Evolutionary conservation across 441 rosid genomes (phyloP).

Genomic region (Cnidoscolus chayamansa): DNA sequence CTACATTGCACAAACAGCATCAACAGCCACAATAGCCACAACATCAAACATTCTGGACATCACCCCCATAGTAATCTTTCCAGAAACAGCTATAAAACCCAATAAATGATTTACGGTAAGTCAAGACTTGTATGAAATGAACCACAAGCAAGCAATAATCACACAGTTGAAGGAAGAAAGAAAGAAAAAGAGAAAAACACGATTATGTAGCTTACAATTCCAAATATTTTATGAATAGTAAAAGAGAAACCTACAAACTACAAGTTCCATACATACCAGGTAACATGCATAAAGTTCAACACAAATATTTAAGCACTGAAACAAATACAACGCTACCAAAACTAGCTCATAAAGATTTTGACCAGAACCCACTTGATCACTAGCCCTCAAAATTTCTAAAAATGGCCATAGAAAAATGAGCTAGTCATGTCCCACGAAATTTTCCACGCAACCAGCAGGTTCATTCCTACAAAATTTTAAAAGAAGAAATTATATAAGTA

Average conservation of each 20-base stretch:
- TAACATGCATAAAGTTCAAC: conserved; percentile 21
- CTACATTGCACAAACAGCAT: conserved; percentile 63
- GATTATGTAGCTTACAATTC: conserved; percentile 17
- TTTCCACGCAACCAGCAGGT: conserved; percentile 10
- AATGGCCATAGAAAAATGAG: conserved; percentile 22
- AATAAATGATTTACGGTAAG: conserved; percentile 45
- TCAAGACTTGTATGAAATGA: conserved; percentile 25
- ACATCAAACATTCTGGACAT: conserved; percentile 56
- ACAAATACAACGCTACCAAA: conserved; percentile 38
- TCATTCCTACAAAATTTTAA: conserved; percentile 39
- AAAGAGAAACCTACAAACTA: conserved; percentile 29
- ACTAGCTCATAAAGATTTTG: conserved; percentile 30
- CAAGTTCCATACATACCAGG: conserved; percentile 16
- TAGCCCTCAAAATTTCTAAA: conserved; percentile 25
- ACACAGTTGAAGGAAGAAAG: not conserved
- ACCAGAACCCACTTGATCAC: conserved; percentile 27
- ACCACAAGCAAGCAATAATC: conserved; percentile 10
- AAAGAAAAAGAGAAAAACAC: not conserved
- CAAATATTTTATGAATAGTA: conserved; percentile 13
- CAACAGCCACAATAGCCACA: conserved; percentile 62
- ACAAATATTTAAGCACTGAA: conserved; percentile 22
- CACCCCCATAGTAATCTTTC: conserved; percentile 58
- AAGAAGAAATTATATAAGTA: not conserved
- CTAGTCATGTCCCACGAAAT: conserved; percentile 18
- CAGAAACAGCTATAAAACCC: conserved; percentile 65